Evolutionary conservation across 192 early-diverging fungal species (phyloP).

Genomic region (Kickxella alabastrina): DNA sequence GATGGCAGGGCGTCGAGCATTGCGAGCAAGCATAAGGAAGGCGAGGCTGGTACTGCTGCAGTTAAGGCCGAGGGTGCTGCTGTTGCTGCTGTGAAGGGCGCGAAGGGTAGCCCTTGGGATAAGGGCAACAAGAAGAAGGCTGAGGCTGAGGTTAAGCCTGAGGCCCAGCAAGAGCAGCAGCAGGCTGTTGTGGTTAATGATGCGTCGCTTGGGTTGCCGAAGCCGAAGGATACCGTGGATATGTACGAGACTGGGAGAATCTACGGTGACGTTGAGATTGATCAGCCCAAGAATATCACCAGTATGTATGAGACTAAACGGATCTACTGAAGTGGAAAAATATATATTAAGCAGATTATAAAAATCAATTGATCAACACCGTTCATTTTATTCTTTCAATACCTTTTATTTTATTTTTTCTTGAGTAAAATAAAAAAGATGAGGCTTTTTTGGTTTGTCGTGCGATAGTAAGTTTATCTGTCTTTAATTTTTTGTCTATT

Average conservation of each 20-base stretch:
- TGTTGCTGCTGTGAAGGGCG: neutral
- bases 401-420: neutral
- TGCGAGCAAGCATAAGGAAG: constrained; percentile 58
- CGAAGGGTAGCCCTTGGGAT: constrained; percentile 37
- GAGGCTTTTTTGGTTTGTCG: neutral
- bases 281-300: constrained; percentile 6
- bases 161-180: neutral
- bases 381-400: neutral
- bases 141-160: neutral
- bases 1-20: constrained; percentile 81
- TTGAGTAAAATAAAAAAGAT: neutral
- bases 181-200: neutral
- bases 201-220: constrained; percentile 10
- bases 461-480: neutral
- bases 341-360: neutral
- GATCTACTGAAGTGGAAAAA: constrained; percentile 18
- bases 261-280: constrained; percentile 35
- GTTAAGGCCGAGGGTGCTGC: neutral
- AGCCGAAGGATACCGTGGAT: constrained; percentile 9
- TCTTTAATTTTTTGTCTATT: neutral
- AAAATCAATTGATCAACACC: no score
- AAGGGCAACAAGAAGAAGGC: constrained; percentile 10
- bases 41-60: neutral
- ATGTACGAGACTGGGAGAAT: constrained; percentile 33
- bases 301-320: constrained; percentile 32